Conservation (phyloP, 306 rosid genomes). For the Morella rubra region DNA sequence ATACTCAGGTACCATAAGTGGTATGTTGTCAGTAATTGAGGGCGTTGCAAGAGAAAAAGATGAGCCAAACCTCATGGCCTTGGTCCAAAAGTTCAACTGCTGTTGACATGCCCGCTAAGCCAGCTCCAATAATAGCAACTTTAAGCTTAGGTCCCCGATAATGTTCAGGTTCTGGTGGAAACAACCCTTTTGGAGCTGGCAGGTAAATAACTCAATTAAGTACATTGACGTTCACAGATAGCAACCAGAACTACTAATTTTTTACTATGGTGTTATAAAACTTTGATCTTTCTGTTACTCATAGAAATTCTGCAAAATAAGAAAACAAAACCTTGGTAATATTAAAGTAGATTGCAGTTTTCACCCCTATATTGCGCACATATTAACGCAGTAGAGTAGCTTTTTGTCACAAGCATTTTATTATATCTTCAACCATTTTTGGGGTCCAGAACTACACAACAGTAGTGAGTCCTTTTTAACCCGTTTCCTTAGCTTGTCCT, state of each 20-base stretch:
- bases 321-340: background rate
- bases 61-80: constrained; percentile 84
- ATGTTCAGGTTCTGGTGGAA: constrained; percentile 92
- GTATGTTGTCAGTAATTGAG: background rate
- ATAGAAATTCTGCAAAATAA: background rate
- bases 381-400: background rate
- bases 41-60: background rate
- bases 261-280: background rate
- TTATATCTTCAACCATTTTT: background rate
- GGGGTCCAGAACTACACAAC: background rate
- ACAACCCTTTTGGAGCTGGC: constrained; percentile 93
- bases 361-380: background rate
- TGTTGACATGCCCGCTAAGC: constrained; percentile 98
- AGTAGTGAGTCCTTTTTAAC: background rate
- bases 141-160: constrained; percentile 93
- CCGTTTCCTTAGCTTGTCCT: background rate
- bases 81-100: constrained; percentile 98
- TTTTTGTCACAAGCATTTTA: background rate
- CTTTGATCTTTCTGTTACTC: background rate
- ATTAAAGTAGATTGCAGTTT: background rate
- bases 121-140: constrained; percentile 98
- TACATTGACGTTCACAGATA: constrained; percentile 20
- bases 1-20: constrained; percentile 5
- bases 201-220: constrained; percentile 28
- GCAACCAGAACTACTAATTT: constrained; percentile 8